These are phyloP conservation scores for Candida schatavii DNA, from an alignment of 805 yeast species.

Conservation along the genomic window DNA sequence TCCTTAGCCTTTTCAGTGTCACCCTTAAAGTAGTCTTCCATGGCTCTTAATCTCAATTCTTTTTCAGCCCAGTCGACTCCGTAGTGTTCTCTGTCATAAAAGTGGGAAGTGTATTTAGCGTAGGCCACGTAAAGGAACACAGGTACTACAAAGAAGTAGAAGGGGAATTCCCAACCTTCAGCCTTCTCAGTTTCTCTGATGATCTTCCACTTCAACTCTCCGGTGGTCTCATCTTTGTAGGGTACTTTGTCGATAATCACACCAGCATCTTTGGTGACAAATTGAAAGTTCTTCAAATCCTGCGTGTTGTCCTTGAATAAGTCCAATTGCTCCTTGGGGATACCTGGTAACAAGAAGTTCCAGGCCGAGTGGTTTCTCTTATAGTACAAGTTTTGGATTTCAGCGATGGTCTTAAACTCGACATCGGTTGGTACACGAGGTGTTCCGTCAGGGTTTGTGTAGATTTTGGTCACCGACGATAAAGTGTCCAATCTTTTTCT, in stretches of 20 bases:
- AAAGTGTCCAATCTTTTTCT: conserved; percentile 58
- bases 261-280: conserved; percentile 47
- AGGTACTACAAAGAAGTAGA: conserved; percentile 72
- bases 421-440: conserved; percentile 65
- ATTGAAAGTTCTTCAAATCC: conserved; percentile 56
- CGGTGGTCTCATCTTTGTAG: conserved; percentile 73
- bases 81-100: conserved; percentile 36
- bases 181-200: conserved; percentile 68
- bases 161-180: conserved; percentile 83
- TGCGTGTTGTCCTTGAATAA: conserved; percentile 59
- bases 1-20: conserved; percentile 49
- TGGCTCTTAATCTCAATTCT: conserved; percentile 72
- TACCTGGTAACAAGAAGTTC: conserved; percentile 44
- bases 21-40: conserved; percentile 60
- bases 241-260: conserved; percentile 81
- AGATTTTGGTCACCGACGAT: conserved; percentile 64
- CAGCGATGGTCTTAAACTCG: conserved; percentile 72
- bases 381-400: conserved; percentile 58
- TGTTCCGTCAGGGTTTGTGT: conserved; percentile 73
- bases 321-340: conserved; percentile 52
- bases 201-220: conserved; percentile 75
- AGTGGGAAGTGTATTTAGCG: conserved; percentile 44
- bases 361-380: conserved; percentile 53
- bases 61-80: conserved; percentile 79
- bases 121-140: conserved; percentile 57